Percentiles rank a stretch among this genome's conserved stretches.
phyloP scores from a whole-genome alignment of 495 filamentous ascomycete species.

The Aspergillus mulundensis region DNA sequence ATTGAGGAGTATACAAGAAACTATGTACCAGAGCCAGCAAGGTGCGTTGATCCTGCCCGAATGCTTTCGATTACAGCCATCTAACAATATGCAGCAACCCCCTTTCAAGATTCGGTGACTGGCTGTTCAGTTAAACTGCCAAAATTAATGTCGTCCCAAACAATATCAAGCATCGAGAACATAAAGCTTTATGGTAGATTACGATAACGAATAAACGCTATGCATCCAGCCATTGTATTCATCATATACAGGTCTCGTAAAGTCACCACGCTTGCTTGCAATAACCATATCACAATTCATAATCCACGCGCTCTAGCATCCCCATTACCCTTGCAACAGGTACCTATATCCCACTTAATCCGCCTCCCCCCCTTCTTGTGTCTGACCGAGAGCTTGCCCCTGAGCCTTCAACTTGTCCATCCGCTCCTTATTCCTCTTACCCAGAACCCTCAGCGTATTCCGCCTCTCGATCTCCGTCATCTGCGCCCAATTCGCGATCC shows the following conservation, averaged over 20 bases:
- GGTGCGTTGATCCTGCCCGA: slow-evolving; percentile 41
- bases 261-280: background rate
- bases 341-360: background rate
- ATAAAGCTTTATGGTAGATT: background rate
- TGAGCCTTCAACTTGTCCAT: slow-evolving; percentile 47
- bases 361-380: background rate
- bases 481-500: slow-evolving; percentile 63
- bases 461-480: slow-evolving; percentile 60
- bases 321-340: background rate
- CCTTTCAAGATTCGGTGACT: slow-evolving; percentile 24
- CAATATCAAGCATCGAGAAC: background rate
- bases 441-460: slow-evolving; percentile 59
- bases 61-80: too few species aligned
- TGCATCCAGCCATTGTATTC: background rate
- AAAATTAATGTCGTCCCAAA: background rate
- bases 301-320: background rate
- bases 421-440: slow-evolving; percentile 59
- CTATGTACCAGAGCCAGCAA: slow-evolving; percentile 55
- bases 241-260: background rate
- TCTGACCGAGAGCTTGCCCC: background rate
- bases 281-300: background rate
- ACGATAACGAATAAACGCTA: slow-evolving; percentile 1
- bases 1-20: slow-evolving; percentile 70
- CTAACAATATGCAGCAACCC: slow-evolving; percentile 19
- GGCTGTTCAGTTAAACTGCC: slow-evolving; percentile 15